Evolutionary conservation across 495 filamentous ascomycete species (phyloP).

Genomic region (Tuber calosporum): DNA sequence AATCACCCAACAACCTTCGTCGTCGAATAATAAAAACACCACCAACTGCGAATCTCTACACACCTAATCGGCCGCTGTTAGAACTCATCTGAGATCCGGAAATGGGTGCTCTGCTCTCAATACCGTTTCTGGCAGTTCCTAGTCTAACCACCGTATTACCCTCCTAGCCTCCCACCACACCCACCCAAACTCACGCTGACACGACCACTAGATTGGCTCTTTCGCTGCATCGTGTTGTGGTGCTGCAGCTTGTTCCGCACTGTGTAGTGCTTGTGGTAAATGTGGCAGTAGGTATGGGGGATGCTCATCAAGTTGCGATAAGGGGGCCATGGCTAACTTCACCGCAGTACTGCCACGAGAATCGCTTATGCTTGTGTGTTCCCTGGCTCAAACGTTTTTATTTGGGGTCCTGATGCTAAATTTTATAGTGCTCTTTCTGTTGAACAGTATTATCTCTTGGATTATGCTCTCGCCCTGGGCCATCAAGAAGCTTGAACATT

Average conservation of each 20-base stretch:
- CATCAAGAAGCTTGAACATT: constrained; percentile 81
- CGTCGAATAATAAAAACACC: not conserved
- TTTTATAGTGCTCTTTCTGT: constrained; percentile 64
- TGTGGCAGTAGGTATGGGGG: constrained; percentile 78
- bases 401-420: constrained; percentile 11
- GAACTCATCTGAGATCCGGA: not conserved
- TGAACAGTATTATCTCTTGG: constrained; percentile 96
- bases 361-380: constrained; percentile 73
- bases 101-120: constrained; percentile 87
- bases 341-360: constrained; percentile 77
- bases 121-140: constrained; percentile 82
- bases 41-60: not conserved
- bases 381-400: constrained; percentile 7
- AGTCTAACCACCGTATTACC: constrained; percentile 72
- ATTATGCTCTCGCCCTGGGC: constrained; percentile 99
- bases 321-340: constrained; percentile 25
- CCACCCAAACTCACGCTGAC: constrained; percentile 37
- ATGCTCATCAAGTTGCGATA: not conserved
- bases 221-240: constrained; percentile 84
- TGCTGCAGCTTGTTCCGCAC: constrained; percentile 86
- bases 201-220: constrained; percentile 57
- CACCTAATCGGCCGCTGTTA: not conserved
- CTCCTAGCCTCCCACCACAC: constrained; percentile 38
- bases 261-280: constrained; percentile 91
- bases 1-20: not conserved